Base-by-base conservation (phyloP, 768 basidiomycete species). In the Lentinula raphanica region DNA sequence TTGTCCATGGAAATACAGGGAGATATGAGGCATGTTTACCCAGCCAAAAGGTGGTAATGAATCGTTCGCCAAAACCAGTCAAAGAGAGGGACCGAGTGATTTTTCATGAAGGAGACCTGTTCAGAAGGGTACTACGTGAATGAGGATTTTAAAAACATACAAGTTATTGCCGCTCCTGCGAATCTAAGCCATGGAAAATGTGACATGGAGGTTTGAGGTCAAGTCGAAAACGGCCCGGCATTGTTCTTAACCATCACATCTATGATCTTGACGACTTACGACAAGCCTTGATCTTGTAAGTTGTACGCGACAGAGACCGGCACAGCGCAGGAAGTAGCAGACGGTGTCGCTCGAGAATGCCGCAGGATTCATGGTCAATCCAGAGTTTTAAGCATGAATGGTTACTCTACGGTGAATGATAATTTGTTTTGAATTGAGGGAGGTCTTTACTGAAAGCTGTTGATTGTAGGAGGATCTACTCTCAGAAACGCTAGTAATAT, bases 281-380 rank as follows among this genome's bases (percentile, higher is more conserved):
- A 59, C 63, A 67, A 0, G 70, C 87, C 51, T 75, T 90, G 56
- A 83, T 95, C 57, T 77, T 95, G n/a, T n/a, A n/a, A n/a, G n/a
- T n/a, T n/a, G 1, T 95, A 90, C 65, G 92, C 92, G 2, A 94
- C 92, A n/a, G 92, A 95, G 72, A 94, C 94, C 0, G 93, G 94
- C 32, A 94, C 86, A 59, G 88, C 94, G 0, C 86, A 88, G 67
- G 88, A 93, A 67, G 80, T 80, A 19, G 88, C 92, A 4, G 88
- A 94, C 69, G 77, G 83, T 28, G 79, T 94, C 35, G 87, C 89
- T 1, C 77, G 88, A 27, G 81, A 88, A 63, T 90, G 87, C 61
- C 76, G 88, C 49, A 76, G 86, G 28, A 79, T 87, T 29, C 79
- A 74, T 54, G 83, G 82, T 65, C 67, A 64, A 40, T 79, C 77